Evolutionary conservation across 1,284 basidiomycete genomes (phyloP).

Genomic region (Exobasidium cylindrosporum): DNA sequence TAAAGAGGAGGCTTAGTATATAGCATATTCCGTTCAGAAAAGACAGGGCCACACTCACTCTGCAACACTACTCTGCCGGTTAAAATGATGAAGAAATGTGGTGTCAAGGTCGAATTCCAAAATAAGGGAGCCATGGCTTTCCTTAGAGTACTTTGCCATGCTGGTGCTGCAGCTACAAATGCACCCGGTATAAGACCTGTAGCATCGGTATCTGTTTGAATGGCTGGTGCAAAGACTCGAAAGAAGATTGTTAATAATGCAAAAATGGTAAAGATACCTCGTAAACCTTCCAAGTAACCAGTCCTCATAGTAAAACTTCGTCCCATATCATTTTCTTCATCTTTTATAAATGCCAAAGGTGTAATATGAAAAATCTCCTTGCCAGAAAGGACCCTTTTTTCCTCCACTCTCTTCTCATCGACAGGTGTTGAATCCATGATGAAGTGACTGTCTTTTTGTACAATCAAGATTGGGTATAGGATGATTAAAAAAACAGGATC

Average conservation of each 20-base stretch:
- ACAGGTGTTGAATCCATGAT: neutral
- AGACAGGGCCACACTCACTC: slow-evolving; percentile 1
- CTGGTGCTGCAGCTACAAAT: slow-evolving; percentile 7
- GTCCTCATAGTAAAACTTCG: neutral
- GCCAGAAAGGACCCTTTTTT: neutral
- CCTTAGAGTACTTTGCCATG: slow-evolving; percentile 33
- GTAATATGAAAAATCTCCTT: slow-evolving; percentile 4
- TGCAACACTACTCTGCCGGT: slow-evolving; percentile 23
- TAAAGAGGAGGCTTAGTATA: slow-evolving; percentile 10
- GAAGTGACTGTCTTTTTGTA: too few species aligned
- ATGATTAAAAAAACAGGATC: too few species aligned
- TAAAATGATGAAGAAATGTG: slow-evolving; percentile 35
- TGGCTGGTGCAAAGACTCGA: slow-evolving; percentile 40
- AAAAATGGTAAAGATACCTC: slow-evolving; percentile 31
- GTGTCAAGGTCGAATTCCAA: slow-evolving; percentile 35
- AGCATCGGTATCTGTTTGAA: slow-evolving; percentile 25
- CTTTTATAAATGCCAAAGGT: slow-evolving; percentile 2
- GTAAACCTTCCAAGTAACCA: slow-evolving; percentile 9
- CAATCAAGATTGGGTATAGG: too few species aligned
- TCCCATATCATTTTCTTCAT: slow-evolving; percentile 6
- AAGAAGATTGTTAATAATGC: slow-evolving; percentile 38
- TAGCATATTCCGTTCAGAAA: too few species aligned
- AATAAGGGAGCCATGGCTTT: slow-evolving; percentile 35
- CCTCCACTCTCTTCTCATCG: neutral
- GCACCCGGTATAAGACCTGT: neutral